These are phyloP conservation scores for Coelastrella sp. DNA, from an alignment of 139 green algal species.

Conservation along the genomic window DNA sequence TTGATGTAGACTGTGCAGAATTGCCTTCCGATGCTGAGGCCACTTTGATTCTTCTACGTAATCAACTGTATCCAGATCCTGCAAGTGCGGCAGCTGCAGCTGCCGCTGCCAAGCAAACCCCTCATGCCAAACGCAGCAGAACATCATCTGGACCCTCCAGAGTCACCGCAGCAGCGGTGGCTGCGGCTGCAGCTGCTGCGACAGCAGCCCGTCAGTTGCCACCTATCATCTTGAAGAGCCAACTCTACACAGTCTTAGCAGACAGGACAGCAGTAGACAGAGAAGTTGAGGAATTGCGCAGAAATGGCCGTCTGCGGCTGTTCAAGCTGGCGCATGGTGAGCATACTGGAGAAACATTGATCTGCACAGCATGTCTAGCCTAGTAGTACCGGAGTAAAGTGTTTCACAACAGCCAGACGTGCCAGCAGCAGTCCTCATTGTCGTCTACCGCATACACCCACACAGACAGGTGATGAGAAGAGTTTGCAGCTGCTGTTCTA, in stretches of 20 bases:
- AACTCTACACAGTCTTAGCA: conserved; percentile 40
- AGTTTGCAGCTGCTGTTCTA: too few relatives aligned
- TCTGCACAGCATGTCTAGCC: too few relatives aligned
- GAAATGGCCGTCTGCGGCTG: background rate
- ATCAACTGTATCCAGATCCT: conserved; percentile 31
- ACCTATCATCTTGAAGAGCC: conserved; percentile 28
- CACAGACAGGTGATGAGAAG: too few relatives aligned
- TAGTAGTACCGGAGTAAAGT: too few relatives aligned
- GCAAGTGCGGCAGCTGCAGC: conserved; percentile 31
- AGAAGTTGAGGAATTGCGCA: conserved; percentile 28
- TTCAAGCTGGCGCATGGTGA: conserved; percentile 41
- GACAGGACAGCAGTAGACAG: conserved; percentile 41
- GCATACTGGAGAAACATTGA: too few relatives aligned
- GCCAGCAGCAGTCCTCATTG: too few relatives aligned
- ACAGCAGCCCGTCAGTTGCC: conserved; percentile 5
- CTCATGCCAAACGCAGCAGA: background rate
- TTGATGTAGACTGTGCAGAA: background rate
- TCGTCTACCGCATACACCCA: too few relatives aligned
- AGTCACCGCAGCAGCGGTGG: conserved; percentile 10
- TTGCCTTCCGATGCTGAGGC: conserved; percentile 34
- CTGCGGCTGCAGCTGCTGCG: conserved; percentile 34
- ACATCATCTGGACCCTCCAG: conserved; percentile 9
- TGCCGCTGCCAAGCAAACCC: background rate
- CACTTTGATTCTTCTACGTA: conserved; percentile 17
- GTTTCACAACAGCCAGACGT: too few relatives aligned